A percentile compares a stretch with the other conserved stretches of the same genome.
Conservation (phyloP, 1,284 basidiomycete species). For the Clitocybe nebularis region DNA sequence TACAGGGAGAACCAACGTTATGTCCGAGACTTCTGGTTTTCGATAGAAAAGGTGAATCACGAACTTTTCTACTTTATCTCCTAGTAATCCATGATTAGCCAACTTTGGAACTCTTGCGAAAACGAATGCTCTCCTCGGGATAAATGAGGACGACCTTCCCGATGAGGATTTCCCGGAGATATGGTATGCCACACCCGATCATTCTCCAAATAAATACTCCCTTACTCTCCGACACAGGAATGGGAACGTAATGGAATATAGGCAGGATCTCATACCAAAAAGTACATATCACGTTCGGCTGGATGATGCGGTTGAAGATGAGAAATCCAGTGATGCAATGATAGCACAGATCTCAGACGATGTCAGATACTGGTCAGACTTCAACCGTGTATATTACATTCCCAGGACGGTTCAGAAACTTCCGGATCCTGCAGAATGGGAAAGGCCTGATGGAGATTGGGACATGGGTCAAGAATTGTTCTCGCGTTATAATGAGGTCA, state of each 20-base stretch:
- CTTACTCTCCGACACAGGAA: slow-evolving; percentile 35
- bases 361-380: slow-evolving; percentile 79
- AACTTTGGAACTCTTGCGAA: slow-evolving; percentile 60
- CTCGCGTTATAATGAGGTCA: slow-evolving; percentile 50
- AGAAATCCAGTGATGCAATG: slow-evolving; percentile 10
- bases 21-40: slow-evolving; percentile 63
- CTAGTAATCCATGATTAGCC: slow-evolving; percentile 33
- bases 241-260: slow-evolving; percentile 45
- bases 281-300: slow-evolving; percentile 54
- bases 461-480: slow-evolving; percentile 47
- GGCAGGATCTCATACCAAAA: slow-evolving; percentile 46
- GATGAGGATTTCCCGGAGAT: slow-evolving; percentile 18
- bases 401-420: slow-evolving; percentile 63
- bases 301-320: slow-evolving; percentile 28
- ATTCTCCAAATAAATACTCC: slow-evolving; percentile 9
- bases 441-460: slow-evolving; percentile 55
- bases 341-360: slow-evolving; percentile 20
- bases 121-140: slow-evolving; percentile 34
- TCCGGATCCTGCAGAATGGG: slow-evolving; percentile 54
- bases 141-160: slow-evolving; percentile 21
- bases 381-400: slow-evolving; percentile 62
- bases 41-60: slow-evolving; percentile 56
- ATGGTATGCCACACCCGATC: slow-evolving; percentile 26
- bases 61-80: slow-evolving; percentile 1
- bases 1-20: slow-evolving; percentile 52